Base-by-base conservation (phyloP, 2,329 filamentous ascomycete genomes). In the Pseudocercospora vitis region DNA sequence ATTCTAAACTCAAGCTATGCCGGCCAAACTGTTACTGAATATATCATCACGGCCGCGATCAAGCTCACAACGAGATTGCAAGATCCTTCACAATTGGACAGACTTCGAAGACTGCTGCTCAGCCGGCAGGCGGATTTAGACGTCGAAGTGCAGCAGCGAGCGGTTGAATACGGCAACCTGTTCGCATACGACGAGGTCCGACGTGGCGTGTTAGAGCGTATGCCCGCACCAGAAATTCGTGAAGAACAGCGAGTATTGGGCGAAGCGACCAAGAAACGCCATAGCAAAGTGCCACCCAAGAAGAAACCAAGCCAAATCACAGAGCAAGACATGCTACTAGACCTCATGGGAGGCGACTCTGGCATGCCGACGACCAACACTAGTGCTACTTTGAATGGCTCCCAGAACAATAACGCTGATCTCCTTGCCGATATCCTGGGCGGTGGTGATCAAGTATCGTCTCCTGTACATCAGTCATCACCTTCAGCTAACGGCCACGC, bases 221-320 rank as follows among this genome's bases (percentile, higher is more conserved):
- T 99, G 95, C 94, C 94, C 6, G 84, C 94, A 1, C 94, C 94
- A 7, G 92, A 97, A 71, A 97, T 99, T 67, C 90, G 92, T 62
- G 94, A 99, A 70, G 90, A 95, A 70, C 92, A 94, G 50, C 82
- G 92, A 56, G 91, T 96, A 2, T 78, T 99, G 14, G 91, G 91
- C 37, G 88, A 92, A 65, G 86, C 90, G 1, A 78, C 83, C 55
- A 70, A 72, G 61, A 76, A 76, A 63, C 70, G 75, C 44, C 61
- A 67, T 40, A 72, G 73, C 50, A 74, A 82, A 45, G 80, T 83
- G 55, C 69, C 81, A n/a, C 89, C 88, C 69, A 84, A 90, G 54
- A 91, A 87, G 73, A 83, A 83, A 66, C 81, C 85, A 23, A 80
- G 86, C 58, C 94, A 95, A 73, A 88, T 89, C 33, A 88, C 89